Conservation (phyloP, 1,284 basidiomycete genomes). For the Sporisorium graminicola region DNA sequence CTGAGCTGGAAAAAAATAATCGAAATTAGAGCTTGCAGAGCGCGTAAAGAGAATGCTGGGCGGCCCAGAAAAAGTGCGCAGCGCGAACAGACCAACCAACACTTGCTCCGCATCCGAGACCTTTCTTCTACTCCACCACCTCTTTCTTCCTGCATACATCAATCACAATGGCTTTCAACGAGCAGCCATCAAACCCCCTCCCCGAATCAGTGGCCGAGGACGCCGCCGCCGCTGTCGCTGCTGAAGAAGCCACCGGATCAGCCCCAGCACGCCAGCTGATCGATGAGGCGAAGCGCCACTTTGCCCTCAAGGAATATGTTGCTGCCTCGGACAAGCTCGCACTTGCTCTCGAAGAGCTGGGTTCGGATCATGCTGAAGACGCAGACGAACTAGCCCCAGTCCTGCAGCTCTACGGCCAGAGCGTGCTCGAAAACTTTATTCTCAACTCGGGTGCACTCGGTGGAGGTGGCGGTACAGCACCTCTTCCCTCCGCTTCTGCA, state of each 20-base stretch:
- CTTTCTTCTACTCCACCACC: conserved; percentile 6
- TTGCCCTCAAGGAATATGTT: conserved; percentile 62
- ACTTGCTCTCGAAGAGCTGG: conserved; percentile 56
- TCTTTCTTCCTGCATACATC: neutral
- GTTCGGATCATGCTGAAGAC: conserved; percentile 53
- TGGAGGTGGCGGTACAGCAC: conserved; percentile 51
- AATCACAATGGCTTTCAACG: conserved; percentile 44
- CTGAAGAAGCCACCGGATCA: neutral
- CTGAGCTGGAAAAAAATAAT: neutral
- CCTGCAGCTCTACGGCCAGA: conserved; percentile 64
- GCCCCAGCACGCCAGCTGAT: conserved; percentile 42
- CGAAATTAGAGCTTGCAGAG: neutral
- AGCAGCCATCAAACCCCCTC: conserved; percentile 36
- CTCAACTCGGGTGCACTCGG: conserved; percentile 64
- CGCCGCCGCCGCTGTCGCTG: neutral
- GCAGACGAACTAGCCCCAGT: conserved; percentile 62
- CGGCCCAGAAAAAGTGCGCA: neutral
- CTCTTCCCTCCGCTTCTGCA: conserved; percentile 26
- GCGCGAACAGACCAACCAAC: conserved; percentile 32
- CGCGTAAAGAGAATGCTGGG: conserved; percentile 15
- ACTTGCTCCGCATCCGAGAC: neutral
- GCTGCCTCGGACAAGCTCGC: conserved; percentile 56
- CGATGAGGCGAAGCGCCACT: conserved; percentile 60
- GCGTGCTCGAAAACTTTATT: conserved; percentile 64
- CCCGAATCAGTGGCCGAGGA: conserved; percentile 6